These are phyloP conservation scores for Metschnikowia similis DNA, from an alignment of 805 yeast species.

Conservation along the genomic window DNA sequence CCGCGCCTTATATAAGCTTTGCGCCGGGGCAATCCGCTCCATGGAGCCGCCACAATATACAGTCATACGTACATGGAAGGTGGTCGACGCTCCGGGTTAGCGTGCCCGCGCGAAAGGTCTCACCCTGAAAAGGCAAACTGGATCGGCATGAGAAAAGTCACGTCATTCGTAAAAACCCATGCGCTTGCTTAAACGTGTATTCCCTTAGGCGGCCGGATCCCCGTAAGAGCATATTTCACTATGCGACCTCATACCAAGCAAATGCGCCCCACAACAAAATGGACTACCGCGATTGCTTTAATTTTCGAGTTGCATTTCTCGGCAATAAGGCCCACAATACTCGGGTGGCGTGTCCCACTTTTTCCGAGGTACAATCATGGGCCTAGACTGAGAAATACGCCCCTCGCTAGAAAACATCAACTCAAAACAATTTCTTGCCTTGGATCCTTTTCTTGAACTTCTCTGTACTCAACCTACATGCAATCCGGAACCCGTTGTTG, in stretches of 20 bases:
- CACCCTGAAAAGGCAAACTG: constrained; percentile 5
- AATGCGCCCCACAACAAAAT: background rate
- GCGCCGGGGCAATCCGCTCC: constrained; percentile 20
- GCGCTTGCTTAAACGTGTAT: background rate
- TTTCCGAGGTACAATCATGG: constrained; percentile 1
- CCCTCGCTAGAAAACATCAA: background rate
- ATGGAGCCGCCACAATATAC: constrained; percentile 9
- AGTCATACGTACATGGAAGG: constrained; percentile 5
- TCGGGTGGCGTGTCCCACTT: background rate
- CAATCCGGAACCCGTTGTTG: too few species aligned
- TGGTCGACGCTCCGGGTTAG: constrained; percentile 9
- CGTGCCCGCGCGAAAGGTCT: constrained; percentile 9
- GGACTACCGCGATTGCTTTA: background rate
- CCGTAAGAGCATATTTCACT: constrained; percentile 1
- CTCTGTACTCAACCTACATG: too few species aligned
- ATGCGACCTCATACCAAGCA: background rate
- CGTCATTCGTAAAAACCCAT: constrained; percentile 1
- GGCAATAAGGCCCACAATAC: background rate
- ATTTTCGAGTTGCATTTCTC: constrained; percentile 1
- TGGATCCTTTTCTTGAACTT: background rate
- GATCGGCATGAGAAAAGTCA: constrained; percentile 1
- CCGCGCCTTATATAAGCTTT: constrained; percentile 9
- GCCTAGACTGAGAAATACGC: background rate
- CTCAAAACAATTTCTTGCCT: background rate
- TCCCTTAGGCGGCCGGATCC: background rate